A percentile compares a stretch with the other conserved stretches of the same genome.
Evolutionary conservation across 2,329 filamentous ascomycete genomes (phyloP).

Genomic region (Didymella keratinophila): DNA sequence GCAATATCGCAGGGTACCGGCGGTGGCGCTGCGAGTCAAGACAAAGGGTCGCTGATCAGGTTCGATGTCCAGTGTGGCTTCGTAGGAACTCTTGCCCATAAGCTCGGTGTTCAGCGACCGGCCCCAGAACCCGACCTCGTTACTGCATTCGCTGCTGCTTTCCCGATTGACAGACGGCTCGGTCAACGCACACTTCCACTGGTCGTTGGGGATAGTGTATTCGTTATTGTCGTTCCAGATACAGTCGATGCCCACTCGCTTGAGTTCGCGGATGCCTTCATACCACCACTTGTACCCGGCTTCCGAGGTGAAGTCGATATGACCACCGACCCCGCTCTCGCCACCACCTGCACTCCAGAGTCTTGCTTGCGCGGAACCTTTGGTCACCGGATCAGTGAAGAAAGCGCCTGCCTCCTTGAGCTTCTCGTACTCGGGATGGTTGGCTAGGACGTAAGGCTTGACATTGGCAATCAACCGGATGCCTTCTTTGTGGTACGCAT

Average conservation of each 20-base stretch:
- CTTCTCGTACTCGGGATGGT: conserved; percentile 71
- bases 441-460: conserved; percentile 74
- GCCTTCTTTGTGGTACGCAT: conserved; percentile 68
- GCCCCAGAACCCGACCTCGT: conserved; percentile 72
- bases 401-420: conserved; percentile 67
- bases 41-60: conserved; percentile 71
- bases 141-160: conserved; percentile 49
- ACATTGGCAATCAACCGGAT: conserved; percentile 75
- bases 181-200: conserved; percentile 69
- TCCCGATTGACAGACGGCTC: conserved; percentile 40
- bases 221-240: conserved; percentile 87
- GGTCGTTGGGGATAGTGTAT: conserved; percentile 71
- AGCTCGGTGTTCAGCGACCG: conserved; percentile 74
- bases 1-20: conserved; percentile 73
- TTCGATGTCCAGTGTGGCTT: conserved; percentile 67
- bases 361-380: conserved; percentile 63
- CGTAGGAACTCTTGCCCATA: conserved; percentile 74
- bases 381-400: conserved; percentile 65
- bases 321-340: conserved; percentile 72
- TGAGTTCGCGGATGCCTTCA: conserved; percentile 69
- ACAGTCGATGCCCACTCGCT: conserved; percentile 70
- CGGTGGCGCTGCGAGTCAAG: conserved; percentile 73
- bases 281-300: conserved; percentile 76
- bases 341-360: conserved; percentile 78
- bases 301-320: conserved; percentile 76